Evolutionary conservation across 495 filamentous ascomycete genomes (phyloP), one percentile per base, ranked within the genome.

Genomic region (Aspergillus nanangensis): DNA sequence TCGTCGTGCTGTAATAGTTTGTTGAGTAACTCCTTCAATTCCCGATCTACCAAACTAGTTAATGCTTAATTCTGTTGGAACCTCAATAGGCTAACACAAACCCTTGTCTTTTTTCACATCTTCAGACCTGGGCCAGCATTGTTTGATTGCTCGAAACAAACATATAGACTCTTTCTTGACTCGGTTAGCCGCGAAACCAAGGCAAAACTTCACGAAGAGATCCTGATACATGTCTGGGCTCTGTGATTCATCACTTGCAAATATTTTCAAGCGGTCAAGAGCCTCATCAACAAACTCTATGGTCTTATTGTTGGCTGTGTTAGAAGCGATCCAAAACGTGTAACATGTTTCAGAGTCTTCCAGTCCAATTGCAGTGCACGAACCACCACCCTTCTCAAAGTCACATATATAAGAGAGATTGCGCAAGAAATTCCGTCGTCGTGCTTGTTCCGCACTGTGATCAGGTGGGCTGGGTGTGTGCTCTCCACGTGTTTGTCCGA

Each of bases 331-430:
- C 60, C 62, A 68, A 24, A 64, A 63, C 8, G 45, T 40, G 33
- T 57, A 48, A 38, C 46, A 31, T 37, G 46, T 36, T 4, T 44
- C 41, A 10, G 31, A 46, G 10, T 64, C 55, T 40, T 69, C 55
- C n/a, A 66, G 47, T 8, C 46, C 61, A 25, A 69, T 56, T 5
- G 65, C 51, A 5, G 65, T 60, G 41, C 51, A 57, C 5, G 51
- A 52, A n/a, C 38, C 41, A 11, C 65, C 62, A 7, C 62, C 61
- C 36, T 62, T 66, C 0, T 61, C 44, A 36, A 60, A 61, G 36
- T 69, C 65, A 44, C 62, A 64, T 5, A 69, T 47, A 47, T 62
- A 66, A 23, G 58, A 47, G 14, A 69, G 55, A 29, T 64, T 59
- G 23, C 52, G 39, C 22, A 67, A 47, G 32, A 65, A 59, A 8